Percentiles rank a stretch among this genome's conserved stretches.
phyloP scores from a whole-genome alignment of 306 rosid species.

The Dryas alaskensis region DNA sequence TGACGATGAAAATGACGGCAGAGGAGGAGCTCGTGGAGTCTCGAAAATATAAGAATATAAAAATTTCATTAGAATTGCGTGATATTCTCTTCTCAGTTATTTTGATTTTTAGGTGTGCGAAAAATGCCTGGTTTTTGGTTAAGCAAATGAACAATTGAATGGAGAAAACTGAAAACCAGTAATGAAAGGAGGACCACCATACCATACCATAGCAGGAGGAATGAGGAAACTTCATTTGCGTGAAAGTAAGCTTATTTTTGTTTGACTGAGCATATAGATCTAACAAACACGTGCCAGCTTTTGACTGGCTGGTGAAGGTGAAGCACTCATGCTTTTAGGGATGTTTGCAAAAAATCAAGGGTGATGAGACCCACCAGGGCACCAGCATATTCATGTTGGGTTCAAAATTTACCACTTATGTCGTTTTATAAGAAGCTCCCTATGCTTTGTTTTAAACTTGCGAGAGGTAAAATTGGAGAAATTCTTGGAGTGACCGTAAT shows the following conservation, averaged over 20 bases:
- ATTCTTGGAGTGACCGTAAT: no score
- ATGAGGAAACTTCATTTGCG: constrained; percentile 1
- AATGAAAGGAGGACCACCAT: no score
- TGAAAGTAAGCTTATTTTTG: neutral
- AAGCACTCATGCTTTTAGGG: neutral
- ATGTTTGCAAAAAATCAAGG: neutral
- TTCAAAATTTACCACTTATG: no score
- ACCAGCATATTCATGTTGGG: no score
- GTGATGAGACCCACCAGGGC: neutral
- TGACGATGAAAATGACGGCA: constrained; percentile 23
- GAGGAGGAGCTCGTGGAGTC: constrained; percentile 31
- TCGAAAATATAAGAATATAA: constrained; percentile 13
- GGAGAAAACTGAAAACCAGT: neutral
- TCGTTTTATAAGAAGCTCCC: no score
- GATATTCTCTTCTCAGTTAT: constrained; percentile 28
- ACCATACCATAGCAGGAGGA: neutral
- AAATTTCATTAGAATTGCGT: constrained; percentile 35
- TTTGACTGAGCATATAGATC: neutral
- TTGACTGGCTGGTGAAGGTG: neutral
- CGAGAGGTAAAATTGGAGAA: no score
- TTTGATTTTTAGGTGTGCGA: neutral
- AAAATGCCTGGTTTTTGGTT: constrained; percentile 17
- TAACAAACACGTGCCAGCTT: neutral
- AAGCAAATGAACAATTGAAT: neutral
- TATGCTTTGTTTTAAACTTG: no score